A percentile compares a stretch with the other conserved stretches of the same genome.
phyloP scores from a whole-genome alignment of 1,284 basidiomycete genomes.

The Rhodotorula sp. region DNA sequence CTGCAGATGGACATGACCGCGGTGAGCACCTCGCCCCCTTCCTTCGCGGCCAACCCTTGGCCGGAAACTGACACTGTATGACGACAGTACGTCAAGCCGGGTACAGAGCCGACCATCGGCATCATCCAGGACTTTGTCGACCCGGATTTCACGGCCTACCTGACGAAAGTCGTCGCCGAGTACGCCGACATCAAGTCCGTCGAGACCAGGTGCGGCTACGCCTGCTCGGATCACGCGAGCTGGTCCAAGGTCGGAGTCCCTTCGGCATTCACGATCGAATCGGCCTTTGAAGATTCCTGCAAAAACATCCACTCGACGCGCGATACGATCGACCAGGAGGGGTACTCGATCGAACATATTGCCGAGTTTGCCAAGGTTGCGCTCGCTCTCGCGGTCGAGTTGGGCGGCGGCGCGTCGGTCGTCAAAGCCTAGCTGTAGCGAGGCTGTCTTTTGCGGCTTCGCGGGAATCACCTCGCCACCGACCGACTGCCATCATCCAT shows the following conservation, averaged over 20 bases:
- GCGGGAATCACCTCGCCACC: too few species aligned
- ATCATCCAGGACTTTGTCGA: constrained; percentile 87
- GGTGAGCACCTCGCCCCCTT: background rate
- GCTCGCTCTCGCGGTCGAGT: constrained; percentile 30
- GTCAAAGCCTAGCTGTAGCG: background rate
- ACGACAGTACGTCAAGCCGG: constrained; percentile 65
- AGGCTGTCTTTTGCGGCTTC: background rate
- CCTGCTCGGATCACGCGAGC: constrained; percentile 69
- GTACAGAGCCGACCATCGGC: constrained; percentile 81
- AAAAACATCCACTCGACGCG: constrained; percentile 67
- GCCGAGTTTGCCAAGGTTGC: constrained; percentile 30
- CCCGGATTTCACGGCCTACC: constrained; percentile 66
- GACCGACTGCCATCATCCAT: too few species aligned
- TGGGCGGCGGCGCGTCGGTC: constrained; percentile 28
- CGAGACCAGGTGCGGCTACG: constrained; percentile 77
- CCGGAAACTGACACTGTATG: background rate
- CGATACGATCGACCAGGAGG: constrained; percentile 73
- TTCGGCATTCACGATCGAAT: constrained; percentile 48
- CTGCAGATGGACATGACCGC: constrained; percentile 53
- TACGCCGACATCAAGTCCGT: constrained; percentile 56
- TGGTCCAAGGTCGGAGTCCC: constrained; percentile 50
- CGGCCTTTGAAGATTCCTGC: constrained; percentile 34
- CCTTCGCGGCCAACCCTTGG: background rate
- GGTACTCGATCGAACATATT: constrained; percentile 68
- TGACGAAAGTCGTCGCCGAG: constrained; percentile 65